phyloP scores from a whole-genome alignment of 164 flowering plant genomes.

The Pachysandra terminalis region DNA sequence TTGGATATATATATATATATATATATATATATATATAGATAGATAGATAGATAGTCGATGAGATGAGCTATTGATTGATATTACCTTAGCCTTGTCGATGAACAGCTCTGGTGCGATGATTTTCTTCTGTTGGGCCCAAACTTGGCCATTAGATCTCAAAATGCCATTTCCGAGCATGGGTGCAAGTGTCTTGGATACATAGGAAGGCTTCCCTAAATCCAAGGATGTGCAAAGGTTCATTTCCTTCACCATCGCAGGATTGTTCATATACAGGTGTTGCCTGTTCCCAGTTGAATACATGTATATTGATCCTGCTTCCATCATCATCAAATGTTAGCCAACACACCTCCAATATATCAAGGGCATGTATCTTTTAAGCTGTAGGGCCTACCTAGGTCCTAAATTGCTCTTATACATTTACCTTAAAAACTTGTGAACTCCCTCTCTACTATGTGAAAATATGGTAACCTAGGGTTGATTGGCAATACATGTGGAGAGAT shows the following conservation, averaged over 20 bases:
- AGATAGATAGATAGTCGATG: not conserved
- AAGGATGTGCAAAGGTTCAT: constrained; percentile 33
- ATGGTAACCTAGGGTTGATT: too few species aligned
- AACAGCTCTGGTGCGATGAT: constrained; percentile 53
- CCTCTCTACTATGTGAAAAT: too few species aligned
- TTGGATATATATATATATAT: not conserved
- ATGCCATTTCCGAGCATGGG: constrained; percentile 58
- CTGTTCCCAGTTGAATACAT: constrained; percentile 46
- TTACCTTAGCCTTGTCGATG: constrained; percentile 60
- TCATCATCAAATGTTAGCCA: too few species aligned
- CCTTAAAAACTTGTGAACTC: too few species aligned
- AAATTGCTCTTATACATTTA: too few species aligned
- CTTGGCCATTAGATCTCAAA: constrained; percentile 41
- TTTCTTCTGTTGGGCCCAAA: constrained; percentile 52
- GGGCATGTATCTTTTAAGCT: too few species aligned
- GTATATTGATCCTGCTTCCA: constrained; percentile 44
- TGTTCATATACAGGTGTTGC: constrained; percentile 48
- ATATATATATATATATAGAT: too few species aligned
- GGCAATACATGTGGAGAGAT: too few species aligned
- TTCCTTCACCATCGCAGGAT: constrained; percentile 49
- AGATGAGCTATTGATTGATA: not conserved
- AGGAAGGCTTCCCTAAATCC: constrained; percentile 50
- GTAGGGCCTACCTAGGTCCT: too few species aligned
- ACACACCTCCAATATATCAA: too few species aligned
- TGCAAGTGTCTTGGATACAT: constrained; percentile 35